A percentile compares a stretch with the other conserved stretches of the same genome.
Evolutionary conservation across 2,329 filamentous ascomycete genomes (phyloP).

Genomic region (Colletotrichum sp.): DNA sequence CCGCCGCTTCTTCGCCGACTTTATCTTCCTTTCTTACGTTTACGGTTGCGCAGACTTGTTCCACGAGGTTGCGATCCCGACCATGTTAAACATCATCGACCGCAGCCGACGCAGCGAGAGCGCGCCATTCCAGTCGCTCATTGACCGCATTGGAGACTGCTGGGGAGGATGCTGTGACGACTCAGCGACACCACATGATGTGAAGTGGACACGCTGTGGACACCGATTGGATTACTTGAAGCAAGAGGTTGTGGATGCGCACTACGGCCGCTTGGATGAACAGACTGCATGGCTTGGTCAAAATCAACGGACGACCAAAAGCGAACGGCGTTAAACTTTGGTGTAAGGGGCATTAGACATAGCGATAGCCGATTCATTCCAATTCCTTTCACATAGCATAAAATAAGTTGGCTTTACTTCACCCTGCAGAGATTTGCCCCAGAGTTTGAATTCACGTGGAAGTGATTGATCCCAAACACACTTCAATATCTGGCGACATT

Average conservation of each 20-base stretch:
- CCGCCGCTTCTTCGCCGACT: conserved; percentile 35
- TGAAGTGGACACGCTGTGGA: conserved; percentile 19
- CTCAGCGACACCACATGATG: conserved; percentile 20
- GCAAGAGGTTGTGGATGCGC: conserved; percentile 18
- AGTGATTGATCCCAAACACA: background rate
- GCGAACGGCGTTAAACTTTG: background rate
- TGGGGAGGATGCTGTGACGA: conserved; percentile 24
- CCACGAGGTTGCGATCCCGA: conserved; percentile 36
- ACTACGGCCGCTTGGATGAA: conserved; percentile 17
- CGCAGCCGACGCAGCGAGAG: conserved; percentile 20
- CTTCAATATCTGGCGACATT: background rate
- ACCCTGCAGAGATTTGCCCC: background rate
- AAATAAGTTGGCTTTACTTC: background rate
- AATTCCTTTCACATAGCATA: background rate
- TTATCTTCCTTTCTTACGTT: conserved; percentile 29
- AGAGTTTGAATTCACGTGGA: background rate
- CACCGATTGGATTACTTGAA: conserved; percentile 22
- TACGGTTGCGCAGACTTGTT: conserved; percentile 28
- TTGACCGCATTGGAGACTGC: conserved; percentile 23
- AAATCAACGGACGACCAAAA: background rate
- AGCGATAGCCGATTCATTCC: background rate
- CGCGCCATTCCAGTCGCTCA: conserved; percentile 5
- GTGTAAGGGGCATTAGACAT: background rate
- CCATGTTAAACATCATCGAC: conserved; percentile 35
- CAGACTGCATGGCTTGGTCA: conserved; percentile 13